These are phyloP conservation scores for Astrothelium macrocarpum DNA, from an alignment of 495 filamentous ascomycete genomes.

Conservation along the genomic window DNA sequence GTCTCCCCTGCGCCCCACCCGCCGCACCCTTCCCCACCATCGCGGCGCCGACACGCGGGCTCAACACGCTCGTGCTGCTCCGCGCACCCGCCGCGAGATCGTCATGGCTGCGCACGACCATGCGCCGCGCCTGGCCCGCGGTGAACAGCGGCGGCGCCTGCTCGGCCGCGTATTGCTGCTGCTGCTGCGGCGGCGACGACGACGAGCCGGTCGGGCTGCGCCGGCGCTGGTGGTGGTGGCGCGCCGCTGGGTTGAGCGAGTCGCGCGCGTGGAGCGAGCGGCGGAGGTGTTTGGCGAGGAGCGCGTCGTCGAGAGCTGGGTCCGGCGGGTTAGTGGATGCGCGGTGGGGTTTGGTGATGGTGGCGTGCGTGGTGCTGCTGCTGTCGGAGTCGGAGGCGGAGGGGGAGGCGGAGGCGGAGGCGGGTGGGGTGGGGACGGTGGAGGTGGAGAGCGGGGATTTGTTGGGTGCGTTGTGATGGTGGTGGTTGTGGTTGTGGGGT, in stretches of 20 bases:
- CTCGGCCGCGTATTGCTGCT: too few species aligned
- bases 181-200: slow-evolving; percentile 13
- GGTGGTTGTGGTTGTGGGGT: slow-evolving; percentile 46
- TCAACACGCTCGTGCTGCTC: slow-evolving; percentile 44
- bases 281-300: slow-evolving; percentile 46
- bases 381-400: slow-evolving; percentile 33
- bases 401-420: slow-evolving; percentile 12
- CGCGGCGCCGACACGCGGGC: slow-evolving; percentile 37
- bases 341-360: slow-evolving; percentile 17
- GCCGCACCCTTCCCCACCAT: not conserved
- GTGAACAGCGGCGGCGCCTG: slow-evolving; percentile 53
- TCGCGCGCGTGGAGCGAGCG: slow-evolving; percentile 44
- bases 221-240: slow-evolving; percentile 42
- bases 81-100: slow-evolving; percentile 34
- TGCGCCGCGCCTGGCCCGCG: slow-evolving; percentile 57
- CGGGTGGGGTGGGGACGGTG: slow-evolving; percentile 38
- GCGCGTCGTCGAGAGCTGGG: slow-evolving; percentile 44
- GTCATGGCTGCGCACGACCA: slow-evolving; percentile 60
- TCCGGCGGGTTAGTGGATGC: too few species aligned
- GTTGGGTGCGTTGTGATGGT: too few species aligned
- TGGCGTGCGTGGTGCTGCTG: slow-evolving; percentile 21
- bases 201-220: slow-evolving; percentile 49
- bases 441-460: slow-evolving; percentile 36
- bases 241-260: slow-evolving; percentile 21
- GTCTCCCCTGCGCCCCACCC: slow-evolving; percentile 1